A percentile compares a stretch with the other conserved stretches of the same genome.
These are phyloP conservation scores for Xylaria sp. DNA, from an alignment of 2,329 filamentous ascomycete species.

Conservation along the genomic window DNA sequence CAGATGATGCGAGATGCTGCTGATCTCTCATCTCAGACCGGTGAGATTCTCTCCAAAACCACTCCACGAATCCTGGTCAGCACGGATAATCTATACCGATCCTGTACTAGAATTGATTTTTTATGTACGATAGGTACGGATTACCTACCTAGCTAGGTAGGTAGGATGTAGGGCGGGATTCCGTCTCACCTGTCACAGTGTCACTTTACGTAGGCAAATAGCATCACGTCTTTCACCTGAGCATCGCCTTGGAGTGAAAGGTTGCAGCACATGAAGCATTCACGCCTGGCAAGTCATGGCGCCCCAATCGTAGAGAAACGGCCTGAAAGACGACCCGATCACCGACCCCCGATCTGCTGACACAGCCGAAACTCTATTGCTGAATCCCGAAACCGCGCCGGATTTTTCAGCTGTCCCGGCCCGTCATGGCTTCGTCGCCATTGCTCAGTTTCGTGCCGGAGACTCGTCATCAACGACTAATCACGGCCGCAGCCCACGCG, in stretches of 20 bases:
- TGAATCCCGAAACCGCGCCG: not conserved
- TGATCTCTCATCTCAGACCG: no score
- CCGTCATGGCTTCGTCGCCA: slow-evolving; percentile 26
- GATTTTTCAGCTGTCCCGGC: not conserved
- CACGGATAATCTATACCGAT: not conserved
- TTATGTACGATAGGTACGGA: no score
- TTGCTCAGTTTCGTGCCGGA: slow-evolving; percentile 35
- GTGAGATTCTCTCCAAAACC: no score
- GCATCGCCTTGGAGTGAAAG: no score
- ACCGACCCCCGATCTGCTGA: not conserved
- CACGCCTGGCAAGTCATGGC: slow-evolving; percentile 3
- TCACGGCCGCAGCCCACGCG: slow-evolving; percentile 34
- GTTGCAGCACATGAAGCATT: no score
- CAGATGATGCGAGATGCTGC: not conserved
- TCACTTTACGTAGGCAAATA: no score
- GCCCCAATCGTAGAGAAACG: slow-evolving; percentile 2
- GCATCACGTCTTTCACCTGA: no score
- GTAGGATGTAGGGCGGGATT: no score
- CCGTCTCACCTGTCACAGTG: no score
- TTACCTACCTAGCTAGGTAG: no score
- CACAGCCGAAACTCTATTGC: slow-evolving; percentile 5
- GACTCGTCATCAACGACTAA: slow-evolving; percentile 34
- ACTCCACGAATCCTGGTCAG: no score
- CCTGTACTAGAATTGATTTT: not conserved
- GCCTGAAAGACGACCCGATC: not conserved